Evolutionary conservation across 768 basidiomycete genomes (phyloP).

Genomic region (Leccinellum albellum): DNA sequence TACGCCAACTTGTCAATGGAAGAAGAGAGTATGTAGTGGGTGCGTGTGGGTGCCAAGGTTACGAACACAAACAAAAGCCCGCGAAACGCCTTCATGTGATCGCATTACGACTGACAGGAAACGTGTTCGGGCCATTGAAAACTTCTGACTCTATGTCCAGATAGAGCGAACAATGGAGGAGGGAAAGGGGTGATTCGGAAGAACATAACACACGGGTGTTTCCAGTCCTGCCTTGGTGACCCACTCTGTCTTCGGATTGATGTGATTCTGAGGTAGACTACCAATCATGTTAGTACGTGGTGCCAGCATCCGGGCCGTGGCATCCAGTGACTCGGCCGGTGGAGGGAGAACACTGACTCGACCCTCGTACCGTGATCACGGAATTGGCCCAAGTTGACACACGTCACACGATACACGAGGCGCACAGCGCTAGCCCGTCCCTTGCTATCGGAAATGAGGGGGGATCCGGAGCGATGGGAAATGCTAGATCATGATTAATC

Average conservation of each 20-base stretch:
- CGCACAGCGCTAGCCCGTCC: background rate
- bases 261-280: too few species aligned
- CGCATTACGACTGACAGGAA: background rate
- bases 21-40: too few species aligned
- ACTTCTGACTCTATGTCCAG: background rate
- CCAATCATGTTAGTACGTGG: background rate
- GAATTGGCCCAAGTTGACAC: background rate
- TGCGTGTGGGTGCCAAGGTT: background rate
- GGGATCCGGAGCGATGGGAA: background rate
- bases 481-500: background rate
- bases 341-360: too few species aligned
- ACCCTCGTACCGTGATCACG: background rate
- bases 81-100: background rate
- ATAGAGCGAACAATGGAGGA: conserved; percentile 12
- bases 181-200: background rate
- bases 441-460: background rate
- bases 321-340: too few species aligned
- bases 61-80: background rate
- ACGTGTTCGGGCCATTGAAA: background rate
- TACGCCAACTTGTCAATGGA: background rate
- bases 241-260: background rate
- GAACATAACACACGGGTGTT: background rate
- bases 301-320: too few species aligned
- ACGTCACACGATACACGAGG: background rate
- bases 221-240: background rate